Evolutionary conservation across 192 early-diverging fungal genomes (phyloP).

Genomic region (Chytriomyces sp.): DNA sequence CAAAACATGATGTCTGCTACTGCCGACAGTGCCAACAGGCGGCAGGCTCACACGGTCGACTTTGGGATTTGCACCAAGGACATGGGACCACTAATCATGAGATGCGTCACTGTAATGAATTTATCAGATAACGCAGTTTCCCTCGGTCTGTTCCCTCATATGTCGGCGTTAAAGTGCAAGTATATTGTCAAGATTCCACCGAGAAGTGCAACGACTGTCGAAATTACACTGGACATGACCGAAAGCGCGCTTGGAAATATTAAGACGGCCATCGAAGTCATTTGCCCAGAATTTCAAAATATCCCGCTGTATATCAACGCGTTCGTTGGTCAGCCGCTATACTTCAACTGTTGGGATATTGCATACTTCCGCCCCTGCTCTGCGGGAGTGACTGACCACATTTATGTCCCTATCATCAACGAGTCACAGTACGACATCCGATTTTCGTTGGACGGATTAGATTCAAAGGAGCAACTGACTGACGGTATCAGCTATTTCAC

Average conservation of each 20-base stretch:
- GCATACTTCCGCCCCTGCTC: constrained; percentile 60
- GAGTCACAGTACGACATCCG: constrained; percentile 62
- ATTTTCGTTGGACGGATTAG: constrained; percentile 37
- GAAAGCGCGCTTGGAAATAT: constrained; percentile 46
- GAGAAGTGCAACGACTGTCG: constrained; percentile 61
- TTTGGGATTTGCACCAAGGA: constrained; percentile 55
- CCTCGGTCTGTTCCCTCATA: constrained; percentile 57
- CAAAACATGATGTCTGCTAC: constrained; percentile 62
- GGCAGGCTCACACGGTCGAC: constrained; percentile 60
- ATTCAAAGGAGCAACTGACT: neutral
- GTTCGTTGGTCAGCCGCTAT: constrained; percentile 61
- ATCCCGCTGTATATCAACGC: constrained; percentile 57
- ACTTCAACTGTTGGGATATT: constrained; percentile 59
- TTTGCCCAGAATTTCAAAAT: constrained; percentile 68
- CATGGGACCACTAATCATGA: constrained; percentile 32
- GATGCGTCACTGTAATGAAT: constrained; percentile 65
- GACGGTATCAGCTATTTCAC: constrained; percentile 34
- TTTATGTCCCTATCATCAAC: constrained; percentile 53
- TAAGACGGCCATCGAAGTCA: constrained; percentile 58
- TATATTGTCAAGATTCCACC: constrained; percentile 60
- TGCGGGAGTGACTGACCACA: constrained; percentile 35
- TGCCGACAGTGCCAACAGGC: constrained; percentile 46
- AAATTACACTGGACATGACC: constrained; percentile 48
- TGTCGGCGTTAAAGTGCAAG: constrained; percentile 53
- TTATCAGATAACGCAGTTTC: constrained; percentile 52